Evolutionary conservation across 2,329 filamentous ascomycete genomes (phyloP), one percentile per base, ranked within the genome.

Genomic region (Dendryphion nanum): DNA sequence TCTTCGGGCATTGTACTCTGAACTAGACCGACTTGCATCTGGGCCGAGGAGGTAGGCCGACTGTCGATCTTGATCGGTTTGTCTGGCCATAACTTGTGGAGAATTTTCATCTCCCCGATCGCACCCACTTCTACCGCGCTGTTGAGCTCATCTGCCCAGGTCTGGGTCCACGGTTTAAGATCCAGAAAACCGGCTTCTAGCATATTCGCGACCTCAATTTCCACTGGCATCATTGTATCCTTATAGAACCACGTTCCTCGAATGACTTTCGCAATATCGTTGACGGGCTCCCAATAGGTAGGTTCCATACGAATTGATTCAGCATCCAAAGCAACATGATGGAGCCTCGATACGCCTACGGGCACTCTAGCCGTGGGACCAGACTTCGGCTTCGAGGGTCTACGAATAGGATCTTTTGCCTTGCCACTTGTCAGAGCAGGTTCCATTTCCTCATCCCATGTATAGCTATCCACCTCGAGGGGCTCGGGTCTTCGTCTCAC

Each of bases 201-300:
- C 63, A 90, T 89, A 53, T 97, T 98, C 6, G 93, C 89, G 21
- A 96, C 84, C 13, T 81, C 72, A 1, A 88, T 79, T 46, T 95
- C 88, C 5, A 98, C 79, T 0, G 93, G 93, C 41, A 87, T 73
- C 89, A 97, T 95, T 1, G 86, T 91, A 58, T 96, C 90, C 69
- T 85, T 86, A 66, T 97, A 97, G 63, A 98, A 98, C 93, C 93
- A 98, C 1, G 91, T 97, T 1, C 86, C 89, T 48, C 93, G 78
- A 40, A 85, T 76, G 2, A 97, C 89, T 23, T 82, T 75, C 5
- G 88, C 85, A 20, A 94, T 79, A 57, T 97, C 93, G 54, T 95
- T 89, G 20, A 97, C 78, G 6, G 93, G 91, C 14, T 85, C 90
- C 93, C 93, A 98, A 62, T 98, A 98, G 42, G 97, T 96, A 0